These are phyloP conservation scores for Sugiyamaella smithiae DNA, from an alignment of 805 yeast genomes.

Conservation along the genomic window DNA sequence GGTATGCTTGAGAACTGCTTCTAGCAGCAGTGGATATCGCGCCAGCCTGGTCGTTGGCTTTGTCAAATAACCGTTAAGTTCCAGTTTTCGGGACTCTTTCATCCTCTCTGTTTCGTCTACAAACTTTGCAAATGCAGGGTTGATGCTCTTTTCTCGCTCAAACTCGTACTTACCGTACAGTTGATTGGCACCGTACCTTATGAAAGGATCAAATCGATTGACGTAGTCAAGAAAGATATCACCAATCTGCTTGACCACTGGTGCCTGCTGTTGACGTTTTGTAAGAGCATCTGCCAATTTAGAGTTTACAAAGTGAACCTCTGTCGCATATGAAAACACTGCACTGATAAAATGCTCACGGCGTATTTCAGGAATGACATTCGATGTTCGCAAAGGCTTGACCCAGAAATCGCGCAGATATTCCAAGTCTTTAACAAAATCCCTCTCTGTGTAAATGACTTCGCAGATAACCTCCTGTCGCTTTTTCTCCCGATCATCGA, in stretches of 20 bases:
- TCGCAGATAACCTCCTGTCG: constrained; percentile 96
- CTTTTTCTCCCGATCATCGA: constrained; percentile 82
- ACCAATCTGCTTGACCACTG: constrained; percentile 81
- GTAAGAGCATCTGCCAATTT: constrained; percentile 86
- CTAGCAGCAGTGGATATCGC: constrained; percentile 80
- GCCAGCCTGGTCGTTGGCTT: constrained; percentile 97
- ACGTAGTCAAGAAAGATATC: constrained; percentile 83
- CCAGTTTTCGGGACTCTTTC: constrained; percentile 83
- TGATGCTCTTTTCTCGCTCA: constrained; percentile 88
- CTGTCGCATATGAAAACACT: constrained; percentile 87
- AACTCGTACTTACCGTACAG: constrained; percentile 93
- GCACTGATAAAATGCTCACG: constrained; percentile 88
- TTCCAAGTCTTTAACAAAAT: constrained; percentile 91
- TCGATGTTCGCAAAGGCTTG: constrained; percentile 81
- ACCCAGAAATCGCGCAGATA: constrained; percentile 92
- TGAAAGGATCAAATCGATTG: constrained; percentile 87
- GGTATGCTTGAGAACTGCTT: constrained; percentile 80
- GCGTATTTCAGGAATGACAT: constrained; percentile 82
- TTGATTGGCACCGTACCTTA: constrained; percentile 90
- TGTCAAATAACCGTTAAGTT: constrained; percentile 86
- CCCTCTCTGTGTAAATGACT: constrained; percentile 88
- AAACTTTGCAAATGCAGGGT: constrained; percentile 88
- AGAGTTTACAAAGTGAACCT: constrained; percentile 77
- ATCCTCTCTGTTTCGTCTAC: constrained; percentile 85
- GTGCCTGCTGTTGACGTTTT: constrained; percentile 78